phyloP scores from a whole-genome alignment of 2,329 filamentous ascomycete species.

The Tolypocladium amazonense region DNA sequence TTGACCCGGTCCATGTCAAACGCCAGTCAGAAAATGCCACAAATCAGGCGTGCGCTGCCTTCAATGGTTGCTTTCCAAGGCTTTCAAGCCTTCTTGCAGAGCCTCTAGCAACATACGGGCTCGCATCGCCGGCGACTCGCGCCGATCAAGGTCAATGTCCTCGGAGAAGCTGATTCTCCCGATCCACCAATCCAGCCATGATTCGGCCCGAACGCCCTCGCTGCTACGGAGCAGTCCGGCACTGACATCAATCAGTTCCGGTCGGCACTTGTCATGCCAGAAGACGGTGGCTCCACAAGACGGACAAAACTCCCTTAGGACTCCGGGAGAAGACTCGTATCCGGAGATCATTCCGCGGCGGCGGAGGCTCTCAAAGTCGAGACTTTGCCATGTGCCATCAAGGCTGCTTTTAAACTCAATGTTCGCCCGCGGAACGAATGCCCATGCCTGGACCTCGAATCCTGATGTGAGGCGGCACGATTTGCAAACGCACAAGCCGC shows the following conservation, averaged over 20 bases:
- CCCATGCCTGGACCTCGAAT: constrained; percentile 55
- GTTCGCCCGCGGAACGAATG: constrained; percentile 51
- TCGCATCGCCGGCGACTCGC: not conserved
- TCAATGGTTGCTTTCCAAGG: not conserved
- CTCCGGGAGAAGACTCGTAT: constrained; percentile 43
- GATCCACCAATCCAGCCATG: constrained; percentile 53
- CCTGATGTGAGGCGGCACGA: constrained; percentile 51
- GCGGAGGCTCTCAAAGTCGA: constrained; percentile 25
- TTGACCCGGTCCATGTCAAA: too few relatives aligned
- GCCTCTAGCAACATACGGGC: not conserved
- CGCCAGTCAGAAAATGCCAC: not conserved
- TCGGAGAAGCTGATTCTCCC: constrained; percentile 48
- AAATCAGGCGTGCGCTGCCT: not conserved
- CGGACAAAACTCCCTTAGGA: constrained; percentile 50
- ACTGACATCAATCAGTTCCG: constrained; percentile 52
- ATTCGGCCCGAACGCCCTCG: constrained; percentile 43
- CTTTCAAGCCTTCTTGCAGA: not conserved
- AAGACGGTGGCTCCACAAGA: constrained; percentile 55
- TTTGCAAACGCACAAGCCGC: constrained; percentile 49
- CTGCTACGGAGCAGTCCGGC: constrained; percentile 42
- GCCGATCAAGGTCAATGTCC: constrained; percentile 18
- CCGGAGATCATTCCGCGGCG: constrained; percentile 32
- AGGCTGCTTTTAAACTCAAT: constrained; percentile 31
- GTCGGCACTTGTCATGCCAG: constrained; percentile 43
- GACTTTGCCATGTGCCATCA: constrained; percentile 1